phyloP scores from a whole-genome alignment of 352 stramenopile species.

The Pythium aquatile region DNA sequence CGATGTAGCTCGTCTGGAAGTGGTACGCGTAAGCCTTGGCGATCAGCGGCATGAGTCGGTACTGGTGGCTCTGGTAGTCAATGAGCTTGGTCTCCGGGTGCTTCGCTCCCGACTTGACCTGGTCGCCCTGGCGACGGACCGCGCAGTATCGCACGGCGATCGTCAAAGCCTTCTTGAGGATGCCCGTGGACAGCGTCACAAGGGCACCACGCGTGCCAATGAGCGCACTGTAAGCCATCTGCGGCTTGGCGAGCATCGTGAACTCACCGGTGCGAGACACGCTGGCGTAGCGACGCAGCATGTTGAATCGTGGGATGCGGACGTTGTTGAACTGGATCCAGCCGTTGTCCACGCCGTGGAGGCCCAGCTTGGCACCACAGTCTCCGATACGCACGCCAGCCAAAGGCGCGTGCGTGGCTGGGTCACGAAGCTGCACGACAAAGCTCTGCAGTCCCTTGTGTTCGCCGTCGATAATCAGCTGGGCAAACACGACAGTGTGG shows the following conservation, averaged over 20 bases:
- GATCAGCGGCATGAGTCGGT: constrained; percentile 91
- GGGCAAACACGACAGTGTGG: constrained; percentile 94
- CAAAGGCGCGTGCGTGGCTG: constrained; percentile 58
- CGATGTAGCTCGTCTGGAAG: constrained; percentile 88
- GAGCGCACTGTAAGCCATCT: constrained; percentile 72
- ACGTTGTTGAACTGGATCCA: constrained; percentile 79
- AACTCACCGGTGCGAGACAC: constrained; percentile 70
- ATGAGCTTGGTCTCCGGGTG: constrained; percentile 87
- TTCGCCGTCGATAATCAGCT: constrained; percentile 77
- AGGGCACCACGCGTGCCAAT: constrained; percentile 77
- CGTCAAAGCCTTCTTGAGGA: constrained; percentile 90
- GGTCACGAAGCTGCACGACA: constrained; percentile 92
- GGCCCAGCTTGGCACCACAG: constrained; percentile 67
- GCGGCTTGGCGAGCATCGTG: constrained; percentile 55
- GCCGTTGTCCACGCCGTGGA: constrained; percentile 77
- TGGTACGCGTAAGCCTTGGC: constrained; percentile 91
- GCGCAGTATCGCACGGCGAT: constrained; percentile 93
- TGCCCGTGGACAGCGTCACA: constrained; percentile 63
- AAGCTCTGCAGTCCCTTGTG: constrained; percentile 95
- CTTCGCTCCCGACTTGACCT: constrained; percentile 45
- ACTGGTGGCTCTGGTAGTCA: constrained; percentile 95
- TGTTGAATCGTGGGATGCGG: constrained; percentile 68
- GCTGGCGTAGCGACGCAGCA: constrained; percentile 68
- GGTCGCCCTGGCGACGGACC: constrained; percentile 86
- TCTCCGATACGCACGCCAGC: constrained; percentile 62